A percentile compares a stretch with the other conserved stretches of the same genome.
phyloP scores from a whole-genome alignment of 805 yeast species.

The Kregervanrija delftensis region DNA sequence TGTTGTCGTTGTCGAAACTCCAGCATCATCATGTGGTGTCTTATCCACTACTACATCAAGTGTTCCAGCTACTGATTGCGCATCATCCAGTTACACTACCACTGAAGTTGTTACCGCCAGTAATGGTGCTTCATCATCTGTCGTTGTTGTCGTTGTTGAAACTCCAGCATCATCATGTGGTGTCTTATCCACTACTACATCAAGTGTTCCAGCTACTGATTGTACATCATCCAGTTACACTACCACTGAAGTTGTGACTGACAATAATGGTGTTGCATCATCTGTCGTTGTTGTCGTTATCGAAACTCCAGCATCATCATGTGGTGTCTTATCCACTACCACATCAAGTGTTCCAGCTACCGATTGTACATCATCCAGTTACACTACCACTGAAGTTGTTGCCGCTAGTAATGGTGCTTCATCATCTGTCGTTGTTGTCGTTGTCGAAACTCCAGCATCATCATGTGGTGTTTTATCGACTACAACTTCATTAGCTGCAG shows the following conservation, averaged over 20 bases:
- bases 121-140: background rate
- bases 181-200: background rate
- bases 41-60: no score
- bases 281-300: conserved; percentile 1
- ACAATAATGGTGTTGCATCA: background rate
- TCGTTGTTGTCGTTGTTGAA: background rate
- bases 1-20: no score
- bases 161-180: conserved; percentile 1
- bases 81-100: background rate
- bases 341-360: background rate
- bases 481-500: background rate
- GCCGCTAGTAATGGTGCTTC: background rate
- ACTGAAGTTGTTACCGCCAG: background rate
- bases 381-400: background rate
- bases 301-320: background rate
- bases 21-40: no score
- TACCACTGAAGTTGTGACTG: background rate
- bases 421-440: background rate
- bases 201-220: background rate
- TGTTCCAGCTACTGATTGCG: no score
- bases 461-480: background rate
- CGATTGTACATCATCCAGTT: conserved; percentile 3
- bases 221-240: conserved; percentile 4
- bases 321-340: background rate
- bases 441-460: background rate